These are phyloP conservation scores for Paracoccidioides lutzii DNA, from an alignment of 2,329 filamentous ascomycete species.

Conservation along the genomic window DNA sequence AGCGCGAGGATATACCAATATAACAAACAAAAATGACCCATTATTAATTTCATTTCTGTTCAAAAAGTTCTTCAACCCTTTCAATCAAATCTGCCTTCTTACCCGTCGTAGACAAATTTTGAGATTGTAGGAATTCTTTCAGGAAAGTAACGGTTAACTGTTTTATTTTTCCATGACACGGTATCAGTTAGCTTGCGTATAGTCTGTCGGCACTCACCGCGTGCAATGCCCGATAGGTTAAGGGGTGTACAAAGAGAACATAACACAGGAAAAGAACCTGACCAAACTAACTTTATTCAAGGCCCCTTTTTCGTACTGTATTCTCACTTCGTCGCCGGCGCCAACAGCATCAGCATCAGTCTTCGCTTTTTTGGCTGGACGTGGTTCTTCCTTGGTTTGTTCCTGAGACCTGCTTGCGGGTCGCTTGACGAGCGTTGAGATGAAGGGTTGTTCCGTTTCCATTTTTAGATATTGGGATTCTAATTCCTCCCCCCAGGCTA, in stretches of 20 bases:
- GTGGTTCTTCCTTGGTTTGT: constrained; percentile 16
- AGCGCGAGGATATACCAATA: too few species aligned
- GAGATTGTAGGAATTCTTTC: constrained; percentile 34
- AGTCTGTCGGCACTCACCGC: too few species aligned
- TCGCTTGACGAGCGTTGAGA: constrained; percentile 38
- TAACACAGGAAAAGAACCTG: background rate
- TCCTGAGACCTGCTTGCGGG: constrained; percentile 15
- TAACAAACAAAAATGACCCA: background rate
- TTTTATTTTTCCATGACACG: background rate
- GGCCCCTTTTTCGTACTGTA: constrained; percentile 30
- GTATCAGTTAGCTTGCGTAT: constrained; percentile 1
- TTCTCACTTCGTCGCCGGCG: constrained; percentile 24
- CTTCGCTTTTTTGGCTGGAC: constrained; percentile 37
- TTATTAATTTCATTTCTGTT: constrained; percentile 24
- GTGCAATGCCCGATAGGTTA: too few species aligned
- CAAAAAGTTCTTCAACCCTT: constrained; percentile 36
- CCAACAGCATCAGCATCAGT: constrained; percentile 21
- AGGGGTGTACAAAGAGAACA: too few species aligned
- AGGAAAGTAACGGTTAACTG: constrained; percentile 35
- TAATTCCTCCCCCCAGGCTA: constrained; percentile 61
- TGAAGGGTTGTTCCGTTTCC: constrained; percentile 29
- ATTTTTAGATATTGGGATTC: constrained; percentile 43
- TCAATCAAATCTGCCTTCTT: constrained; percentile 42
- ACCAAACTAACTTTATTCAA: constrained; percentile 26
- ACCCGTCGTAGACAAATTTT: constrained; percentile 31